Percentiles rank a stretch among this genome's conserved stretches.
phyloP scores from a whole-genome alignment of 768 basidiomycete genomes.

The Naganishia kalamii region DNA sequence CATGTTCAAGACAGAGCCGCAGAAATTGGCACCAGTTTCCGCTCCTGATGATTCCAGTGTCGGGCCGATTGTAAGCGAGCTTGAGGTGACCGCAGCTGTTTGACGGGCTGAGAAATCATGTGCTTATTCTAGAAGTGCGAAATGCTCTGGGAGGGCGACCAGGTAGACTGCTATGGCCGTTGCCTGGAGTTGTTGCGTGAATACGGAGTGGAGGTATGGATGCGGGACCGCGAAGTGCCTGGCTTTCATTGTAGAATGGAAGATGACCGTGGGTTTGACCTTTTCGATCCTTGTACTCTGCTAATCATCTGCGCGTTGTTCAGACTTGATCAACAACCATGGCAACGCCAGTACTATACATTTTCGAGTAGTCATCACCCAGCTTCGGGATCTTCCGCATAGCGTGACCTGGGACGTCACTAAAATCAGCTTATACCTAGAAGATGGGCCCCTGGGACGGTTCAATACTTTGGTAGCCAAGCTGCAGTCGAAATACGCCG shows the following conservation, averaged over 20 bases:
- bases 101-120: not conserved
- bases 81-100: not conserved
- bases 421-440: not conserved
- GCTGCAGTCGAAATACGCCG: constrained; percentile 44
- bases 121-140: not conserved
- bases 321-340: not conserved
- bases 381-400: not conserved
- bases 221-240: not conserved
- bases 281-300: too few relatives aligned
- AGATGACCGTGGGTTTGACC: not conserved
- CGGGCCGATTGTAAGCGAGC: not conserved
- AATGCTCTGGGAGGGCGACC: constrained; percentile 9
- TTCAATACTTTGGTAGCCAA: constrained; percentile 10
- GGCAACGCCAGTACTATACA: not conserved
- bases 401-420: not conserved
- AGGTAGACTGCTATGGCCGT: constrained; percentile 4
- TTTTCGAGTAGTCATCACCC: not conserved
- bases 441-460: constrained; percentile 20
- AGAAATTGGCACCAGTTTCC: not conserved
- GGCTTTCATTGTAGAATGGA: not conserved
- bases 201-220: constrained; percentile 1
- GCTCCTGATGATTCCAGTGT: not conserved
- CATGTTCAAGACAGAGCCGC: not conserved
- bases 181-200: not conserved
- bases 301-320: too few relatives aligned